phyloP scores from a whole-genome alignment of 2,329 filamentous ascomycete genomes.

The Neofusicoccum kwambonambiense region DNA sequence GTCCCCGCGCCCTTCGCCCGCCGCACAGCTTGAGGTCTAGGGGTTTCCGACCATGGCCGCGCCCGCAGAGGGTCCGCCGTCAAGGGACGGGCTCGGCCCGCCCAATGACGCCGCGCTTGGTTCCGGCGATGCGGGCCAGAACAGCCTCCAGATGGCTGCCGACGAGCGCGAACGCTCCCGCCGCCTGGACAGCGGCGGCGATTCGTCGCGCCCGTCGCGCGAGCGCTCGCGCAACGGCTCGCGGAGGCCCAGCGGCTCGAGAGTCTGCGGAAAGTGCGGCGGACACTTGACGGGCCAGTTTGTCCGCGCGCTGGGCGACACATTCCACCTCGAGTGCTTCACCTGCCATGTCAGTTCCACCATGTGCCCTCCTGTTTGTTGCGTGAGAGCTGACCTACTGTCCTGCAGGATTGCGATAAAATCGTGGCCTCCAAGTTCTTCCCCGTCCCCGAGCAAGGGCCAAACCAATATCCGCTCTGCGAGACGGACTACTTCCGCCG shows the following conservation, averaged over 20 bases:
- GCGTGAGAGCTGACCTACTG: slow-evolving; percentile 17
- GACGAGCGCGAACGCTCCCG: slow-evolving; percentile 23
- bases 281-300: slow-evolving; percentile 91
- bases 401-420: slow-evolving; percentile 80
- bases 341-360: slow-evolving; percentile 75
- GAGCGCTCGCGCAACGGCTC: slow-evolving; percentile 34
- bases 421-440: slow-evolving; percentile 99
- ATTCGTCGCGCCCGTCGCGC: slow-evolving; percentile 26
- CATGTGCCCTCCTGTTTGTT: slow-evolving; percentile 15
- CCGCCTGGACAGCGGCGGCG: slow-evolving; percentile 28
- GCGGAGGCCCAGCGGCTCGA: slow-evolving; percentile 35
- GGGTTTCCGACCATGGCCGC: slow-evolving; percentile 16
- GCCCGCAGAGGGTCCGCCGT: slow-evolving; percentile 18
- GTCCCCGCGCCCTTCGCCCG: neutral
- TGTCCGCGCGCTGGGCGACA: slow-evolving; percentile 87
- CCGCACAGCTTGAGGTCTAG: neutral
- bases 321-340: slow-evolving; percentile 97
- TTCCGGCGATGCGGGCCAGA: slow-evolving; percentile 7
- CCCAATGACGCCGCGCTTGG: slow-evolving; percentile 1
- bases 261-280: slow-evolving; percentile 76
- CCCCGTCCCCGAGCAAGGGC: slow-evolving; percentile 87
- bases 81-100: slow-evolving; percentile 12
- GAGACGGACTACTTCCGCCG: slow-evolving; percentile 97
- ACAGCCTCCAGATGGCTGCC: neutral
- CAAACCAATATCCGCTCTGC: slow-evolving; percentile 89